phyloP scores from a whole-genome alignment of 2,329 filamentous ascomycete species.

The Ambrosiella cleistominuta region DNA sequence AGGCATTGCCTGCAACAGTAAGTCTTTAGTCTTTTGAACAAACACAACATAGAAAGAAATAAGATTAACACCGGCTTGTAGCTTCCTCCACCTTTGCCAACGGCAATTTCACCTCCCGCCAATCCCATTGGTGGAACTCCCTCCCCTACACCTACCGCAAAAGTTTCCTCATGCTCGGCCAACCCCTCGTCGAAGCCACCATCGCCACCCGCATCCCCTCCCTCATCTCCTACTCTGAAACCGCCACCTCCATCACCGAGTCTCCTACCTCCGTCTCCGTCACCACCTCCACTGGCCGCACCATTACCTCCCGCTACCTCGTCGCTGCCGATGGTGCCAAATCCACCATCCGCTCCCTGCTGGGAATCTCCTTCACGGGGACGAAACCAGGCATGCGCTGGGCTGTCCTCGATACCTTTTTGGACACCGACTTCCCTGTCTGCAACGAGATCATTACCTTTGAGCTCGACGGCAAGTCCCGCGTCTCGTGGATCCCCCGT shows the following conservation, averaged over 20 bases:
- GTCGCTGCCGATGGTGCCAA: conserved; percentile 36
- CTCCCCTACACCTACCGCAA: conserved; percentile 28
- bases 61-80: conserved; percentile 13
- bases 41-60: background rate
- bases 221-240: conserved; percentile 23
- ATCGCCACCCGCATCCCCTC: conserved; percentile 21
- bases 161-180: conserved; percentile 34
- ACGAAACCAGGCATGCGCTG: conserved; percentile 33
- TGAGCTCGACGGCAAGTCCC: conserved; percentile 26
- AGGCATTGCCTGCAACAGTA: conserved; percentile 33
- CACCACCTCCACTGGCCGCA: conserved; percentile 19
- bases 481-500: conserved; percentile 31
- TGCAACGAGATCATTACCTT: conserved; percentile 32
- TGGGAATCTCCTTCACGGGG: conserved; percentile 26
- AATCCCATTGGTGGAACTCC: conserved; percentile 30
- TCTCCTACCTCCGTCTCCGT: conserved; percentile 15
- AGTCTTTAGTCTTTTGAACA: conserved; percentile 12
- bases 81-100: conserved; percentile 30
- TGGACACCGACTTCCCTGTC: conserved; percentile 30
- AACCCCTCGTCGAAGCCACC: conserved; percentile 26
- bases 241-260: conserved; percentile 20
- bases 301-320: conserved; percentile 24
- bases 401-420: conserved; percentile 30
- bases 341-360: conserved; percentile 26
- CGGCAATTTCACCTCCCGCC: conserved; percentile 29